Evolutionary conservation across 148 eudicot genomes (phyloP).

Genomic region (Pouteria glomerata): DNA sequence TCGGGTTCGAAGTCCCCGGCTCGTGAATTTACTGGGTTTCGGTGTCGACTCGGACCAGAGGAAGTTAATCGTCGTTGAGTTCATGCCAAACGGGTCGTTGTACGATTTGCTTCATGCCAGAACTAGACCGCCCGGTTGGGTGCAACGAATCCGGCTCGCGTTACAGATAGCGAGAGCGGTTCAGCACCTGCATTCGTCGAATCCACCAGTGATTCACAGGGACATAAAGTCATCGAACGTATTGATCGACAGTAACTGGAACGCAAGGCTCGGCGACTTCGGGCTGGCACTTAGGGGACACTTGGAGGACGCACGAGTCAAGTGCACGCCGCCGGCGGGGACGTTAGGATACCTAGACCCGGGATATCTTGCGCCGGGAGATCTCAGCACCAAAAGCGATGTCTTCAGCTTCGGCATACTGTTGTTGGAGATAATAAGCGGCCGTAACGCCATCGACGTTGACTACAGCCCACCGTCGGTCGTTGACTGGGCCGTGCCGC

Average conservation of each 20-base stretch:
- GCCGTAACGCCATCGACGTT: conserved; percentile 79
- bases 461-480: conserved; percentile 70
- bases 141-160: conserved; percentile 42
- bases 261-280: conserved; percentile 72
- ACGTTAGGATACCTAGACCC: conserved; percentile 91
- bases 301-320: conserved; percentile 47
- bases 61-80: conserved; percentile 48
- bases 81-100: conserved; percentile 80
- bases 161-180: conserved; percentile 59
- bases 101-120: conserved; percentile 49
- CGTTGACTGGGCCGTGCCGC: conserved; percentile 75
- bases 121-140: conserved; percentile 36
- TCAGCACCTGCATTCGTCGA: conserved; percentile 40
- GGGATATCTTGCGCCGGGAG: conserved; percentile 61
- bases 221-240: conserved; percentile 82
- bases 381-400: conserved; percentile 61
- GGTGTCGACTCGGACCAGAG: conserved; percentile 13
- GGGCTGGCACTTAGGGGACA: conserved; percentile 67
- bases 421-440: conserved; percentile 65
- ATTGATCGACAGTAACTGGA: conserved; percentile 39
- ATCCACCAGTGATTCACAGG: conserved; percentile 76
- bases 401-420: conserved; percentile 82
- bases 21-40: conserved; percentile 71
- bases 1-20: conserved; percentile 25
- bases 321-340: conserved; percentile 81